Percentiles rank a stretch among this genome's conserved stretches.
phyloP scores from a whole-genome alignment of 352 stramenopile species.

The Phytophthora pini region DNA sequence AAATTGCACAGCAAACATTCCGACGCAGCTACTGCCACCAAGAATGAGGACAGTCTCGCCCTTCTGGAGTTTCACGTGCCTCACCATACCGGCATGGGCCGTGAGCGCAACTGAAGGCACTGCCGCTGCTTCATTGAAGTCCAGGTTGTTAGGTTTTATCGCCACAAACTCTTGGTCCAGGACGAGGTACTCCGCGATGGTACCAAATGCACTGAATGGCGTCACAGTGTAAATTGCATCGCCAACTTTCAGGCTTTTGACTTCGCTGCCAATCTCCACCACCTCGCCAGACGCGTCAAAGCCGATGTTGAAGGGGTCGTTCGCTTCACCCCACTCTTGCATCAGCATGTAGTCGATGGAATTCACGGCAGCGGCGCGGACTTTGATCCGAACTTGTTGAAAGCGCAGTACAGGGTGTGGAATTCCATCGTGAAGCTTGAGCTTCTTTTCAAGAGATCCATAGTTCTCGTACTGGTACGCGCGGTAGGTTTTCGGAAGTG shows the following conservation, averaged over 20 bases:
- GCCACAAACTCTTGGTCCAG: slow-evolving; percentile 28
- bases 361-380: slow-evolving; percentile 62
- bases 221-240: slow-evolving; percentile 38
- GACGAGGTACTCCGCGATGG: slow-evolving; percentile 44
- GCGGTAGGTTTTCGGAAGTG: slow-evolving; percentile 20
- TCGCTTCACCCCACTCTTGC: slow-evolving; percentile 20
- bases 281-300: slow-evolving; percentile 45
- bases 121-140: slow-evolving; percentile 45
- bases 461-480: slow-evolving; percentile 39
- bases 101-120: slow-evolving; percentile 35
- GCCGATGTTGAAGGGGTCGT: slow-evolving; percentile 40
- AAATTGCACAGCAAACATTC: slow-evolving; percentile 59
- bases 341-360: slow-evolving; percentile 67
- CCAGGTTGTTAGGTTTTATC: slow-evolving; percentile 42
- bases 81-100: slow-evolving; percentile 31
- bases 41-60: slow-evolving; percentile 50
- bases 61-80: slow-evolving; percentile 23
- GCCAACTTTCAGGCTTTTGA: slow-evolving; percentile 30
- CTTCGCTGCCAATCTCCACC: slow-evolving; percentile 40
- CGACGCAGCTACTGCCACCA: slow-evolving; percentile 60
- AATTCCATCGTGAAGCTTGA: background rate
- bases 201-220: slow-evolving; percentile 8
- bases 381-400: slow-evolving; percentile 59
- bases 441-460: slow-evolving; percentile 5
- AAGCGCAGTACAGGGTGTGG: background rate